A percentile compares a stretch with the other conserved stretches of the same genome.
Evolutionary conservation across 129 eudicot species (phyloP).

Genomic region (Heracleum sosnowskyi): DNA sequence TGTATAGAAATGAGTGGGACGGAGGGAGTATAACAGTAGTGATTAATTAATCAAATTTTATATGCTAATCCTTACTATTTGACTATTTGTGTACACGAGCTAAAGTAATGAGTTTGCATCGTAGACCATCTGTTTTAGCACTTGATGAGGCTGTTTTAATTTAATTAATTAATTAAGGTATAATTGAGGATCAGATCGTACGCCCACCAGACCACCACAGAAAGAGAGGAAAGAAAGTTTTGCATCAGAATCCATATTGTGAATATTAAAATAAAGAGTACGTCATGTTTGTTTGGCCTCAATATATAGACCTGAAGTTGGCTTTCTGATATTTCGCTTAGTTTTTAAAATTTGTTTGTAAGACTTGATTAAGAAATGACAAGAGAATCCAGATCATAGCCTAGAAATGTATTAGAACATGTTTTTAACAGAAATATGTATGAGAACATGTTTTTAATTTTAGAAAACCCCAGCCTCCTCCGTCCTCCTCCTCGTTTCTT

Average conservation of each 20-base stretch:
- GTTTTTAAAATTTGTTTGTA: not conserved
- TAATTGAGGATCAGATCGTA: conserved; percentile 1
- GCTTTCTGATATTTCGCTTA: not conserved
- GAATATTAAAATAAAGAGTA: conserved; percentile 7
- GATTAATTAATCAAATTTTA: not conserved
- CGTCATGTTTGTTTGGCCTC: conserved; percentile 20
- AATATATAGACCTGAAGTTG: not conserved
- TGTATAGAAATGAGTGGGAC: too few relatives aligned
- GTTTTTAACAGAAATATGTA: too few relatives aligned
- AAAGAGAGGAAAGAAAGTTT: conserved; percentile 1
- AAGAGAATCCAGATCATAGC: conserved; percentile 3
- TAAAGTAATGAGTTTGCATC: not conserved
- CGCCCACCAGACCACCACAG: conserved; percentile 1
- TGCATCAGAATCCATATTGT: conserved; percentile 20
- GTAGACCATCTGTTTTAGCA: conserved; percentile 2
- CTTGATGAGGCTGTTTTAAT: not conserved
- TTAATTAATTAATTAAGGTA: not conserved
- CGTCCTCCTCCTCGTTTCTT: too few relatives aligned
- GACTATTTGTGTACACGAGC: not conserved
- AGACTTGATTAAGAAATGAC: not conserved
- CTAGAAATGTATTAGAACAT: too few relatives aligned
- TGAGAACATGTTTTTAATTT: too few relatives aligned
- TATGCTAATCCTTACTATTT: not conserved
- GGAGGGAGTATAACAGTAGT: not conserved
- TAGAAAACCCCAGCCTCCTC: too few relatives aligned